Evolutionary conservation across 2,329 filamentous ascomycete species (phyloP).

Genomic region (Bipolaris sorokiniana): DNA sequence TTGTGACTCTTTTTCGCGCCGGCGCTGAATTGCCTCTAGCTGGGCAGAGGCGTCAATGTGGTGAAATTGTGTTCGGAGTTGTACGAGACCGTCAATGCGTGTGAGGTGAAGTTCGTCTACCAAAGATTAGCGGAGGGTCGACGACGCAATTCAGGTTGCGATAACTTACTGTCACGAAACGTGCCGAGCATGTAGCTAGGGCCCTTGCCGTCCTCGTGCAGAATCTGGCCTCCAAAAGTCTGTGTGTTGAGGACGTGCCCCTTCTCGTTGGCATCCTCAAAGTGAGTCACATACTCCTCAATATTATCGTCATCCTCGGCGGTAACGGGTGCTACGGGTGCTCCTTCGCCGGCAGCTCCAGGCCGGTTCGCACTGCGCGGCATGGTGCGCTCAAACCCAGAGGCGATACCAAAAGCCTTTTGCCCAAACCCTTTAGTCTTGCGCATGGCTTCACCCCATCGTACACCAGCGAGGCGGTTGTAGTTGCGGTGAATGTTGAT

Average conservation of each 20-base stretch:
- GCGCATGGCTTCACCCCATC: conserved; percentile 78
- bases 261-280: conserved; percentile 70
- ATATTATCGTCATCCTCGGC: conserved; percentile 70
- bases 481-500: conserved; percentile 74
- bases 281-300: conserved; percentile 57
- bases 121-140: conserved; percentile 12
- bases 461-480: conserved; percentile 80
- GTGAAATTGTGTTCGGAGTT: conserved; percentile 89
- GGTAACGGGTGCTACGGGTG: conserved; percentile 27
- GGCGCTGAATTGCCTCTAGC: conserved; percentile 62
- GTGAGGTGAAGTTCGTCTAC: conserved; percentile 85
- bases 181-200: conserved; percentile 86
- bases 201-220: conserved; percentile 71
- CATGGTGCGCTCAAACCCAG: conserved; percentile 51
- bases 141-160: conserved; percentile 20
- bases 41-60: conserved; percentile 87
- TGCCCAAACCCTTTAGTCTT: conserved; percentile 55
- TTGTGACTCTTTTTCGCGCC: conserved; percentile 54
- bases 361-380: conserved; percentile 37
- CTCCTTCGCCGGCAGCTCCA: conserved; percentile 30
- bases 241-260: conserved; percentile 78
- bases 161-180: conserved; percentile 75
- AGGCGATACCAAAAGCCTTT: conserved; percentile 55
- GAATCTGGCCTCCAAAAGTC: conserved; percentile 83
- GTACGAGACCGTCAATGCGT: conserved; percentile 79